Base-by-base conservation (phyloP, 179 eudicot genomes). In the Silene coronaria region DNA sequence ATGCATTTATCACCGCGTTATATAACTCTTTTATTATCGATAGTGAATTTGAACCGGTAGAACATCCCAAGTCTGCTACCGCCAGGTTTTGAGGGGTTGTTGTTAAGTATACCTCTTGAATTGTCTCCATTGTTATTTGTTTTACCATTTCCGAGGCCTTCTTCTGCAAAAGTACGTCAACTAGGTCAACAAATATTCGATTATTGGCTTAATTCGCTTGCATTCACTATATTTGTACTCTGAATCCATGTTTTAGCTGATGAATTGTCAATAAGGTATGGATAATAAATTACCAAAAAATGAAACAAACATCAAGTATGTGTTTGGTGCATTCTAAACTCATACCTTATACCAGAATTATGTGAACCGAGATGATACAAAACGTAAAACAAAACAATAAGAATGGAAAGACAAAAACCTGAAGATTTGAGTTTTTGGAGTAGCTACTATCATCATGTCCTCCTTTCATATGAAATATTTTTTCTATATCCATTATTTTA, bases 61-160 rank as follows among this genome's bases (percentile, higher is more conserved):
- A 87, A 70, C 97, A 90, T 22, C 97, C 97, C 67, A 92, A 79
- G 62, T 92, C 97, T 7, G 97, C 94, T 57, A 92, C 85, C 70
- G 81, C 73, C 5, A 92, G 55, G 86, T 84, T 85, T 71, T 86
- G 79, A 6, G 92, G 92, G 23, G 74, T 69, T 17, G 78, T 79
- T 55, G 70, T 16, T 27, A 76, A n/a, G 70, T 84, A 89, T 3
- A 88, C 68, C 38, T 91, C 86, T 82, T 82, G 65, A 0, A 92
- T 74, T 58, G 90, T 72, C 51, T 88, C 86, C 57, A 84, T 72
- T 34, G 94, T 84, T 79, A 91, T 84, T 80, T 86, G 89, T 60
- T 90, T 90, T 78, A 86, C 87, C 87, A 82, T 83, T 16, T 92
- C 94, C 6, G 93, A 83, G 2, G 75, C 94, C 71, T 75, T 87